Percentiles rank a stretch among this genome's conserved stretches.
Conservation (phyloP, 2,329 filamentous ascomycete species). For the Polychaeton citri region DNA sequence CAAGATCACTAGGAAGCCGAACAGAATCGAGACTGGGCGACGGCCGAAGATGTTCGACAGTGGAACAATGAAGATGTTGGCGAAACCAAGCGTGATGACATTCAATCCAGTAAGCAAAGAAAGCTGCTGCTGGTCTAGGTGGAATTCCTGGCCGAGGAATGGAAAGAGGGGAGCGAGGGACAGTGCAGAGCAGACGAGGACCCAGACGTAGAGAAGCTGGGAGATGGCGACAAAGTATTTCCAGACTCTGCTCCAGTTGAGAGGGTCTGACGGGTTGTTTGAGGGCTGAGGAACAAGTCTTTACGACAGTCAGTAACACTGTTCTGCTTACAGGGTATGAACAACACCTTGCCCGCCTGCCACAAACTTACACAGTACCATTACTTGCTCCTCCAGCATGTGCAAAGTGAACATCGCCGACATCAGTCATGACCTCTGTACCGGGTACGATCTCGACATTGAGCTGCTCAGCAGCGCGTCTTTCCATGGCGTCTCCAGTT, state of each 20-base stretch:
- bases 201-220: slow-evolving; percentile 29
- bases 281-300: slow-evolving; percentile 17
- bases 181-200: slow-evolving; percentile 28
- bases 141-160: slow-evolving; percentile 26
- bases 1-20: slow-evolving; percentile 26
- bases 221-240: slow-evolving; percentile 23
- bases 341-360: background rate
- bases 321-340: background rate
- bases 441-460: slow-evolving; percentile 17
- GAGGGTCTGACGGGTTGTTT: slow-evolving; percentile 12
- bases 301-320: slow-evolving; percentile 1
- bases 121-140: slow-evolving; percentile 27
- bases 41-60: slow-evolving; percentile 32
- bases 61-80: slow-evolving; percentile 32
- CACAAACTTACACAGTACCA: slow-evolving; percentile 13
- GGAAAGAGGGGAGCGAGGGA: slow-evolving; percentile 33
- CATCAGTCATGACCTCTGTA: slow-evolving; percentile 18
- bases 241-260: slow-evolving; percentile 17
- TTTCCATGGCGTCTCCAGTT: slow-evolving; percentile 40
- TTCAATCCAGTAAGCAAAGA: slow-evolving; percentile 29
- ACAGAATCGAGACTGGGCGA: slow-evolving; percentile 26
- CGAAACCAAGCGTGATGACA: slow-evolving; percentile 31
- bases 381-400: slow-evolving; percentile 13
- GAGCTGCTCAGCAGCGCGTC: slow-evolving; percentile 32
- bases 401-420: slow-evolving; percentile 13